These are phyloP conservation scores for Pulveroboletus sp. DNA, from an alignment of 768 basidiomycete genomes.

Conservation along the genomic window DNA sequence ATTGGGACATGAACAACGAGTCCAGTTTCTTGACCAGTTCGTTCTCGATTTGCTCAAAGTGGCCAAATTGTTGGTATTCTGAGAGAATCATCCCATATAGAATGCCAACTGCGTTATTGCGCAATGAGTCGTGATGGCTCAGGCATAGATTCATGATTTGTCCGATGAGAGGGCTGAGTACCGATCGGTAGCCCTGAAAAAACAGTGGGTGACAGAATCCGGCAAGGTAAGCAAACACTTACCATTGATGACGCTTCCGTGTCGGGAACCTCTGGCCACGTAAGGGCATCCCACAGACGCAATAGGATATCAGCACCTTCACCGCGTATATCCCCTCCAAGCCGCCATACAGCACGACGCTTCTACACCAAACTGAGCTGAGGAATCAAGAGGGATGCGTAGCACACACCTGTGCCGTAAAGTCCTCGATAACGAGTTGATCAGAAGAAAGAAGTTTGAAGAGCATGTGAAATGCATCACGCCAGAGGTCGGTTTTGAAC, in stretches of 20 bases:
- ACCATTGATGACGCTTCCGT: slow-evolving; percentile 60
- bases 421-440: slow-evolving; percentile 91
- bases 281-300: slow-evolving; percentile 83
- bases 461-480: slow-evolving; percentile 75
- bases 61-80: slow-evolving; percentile 79
- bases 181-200: slow-evolving; percentile 78
- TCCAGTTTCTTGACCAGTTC: slow-evolving; percentile 91
- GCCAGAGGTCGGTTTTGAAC: slow-evolving; percentile 82
- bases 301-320: slow-evolving; percentile 82
- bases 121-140: slow-evolving; percentile 90
- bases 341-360: slow-evolving; percentile 92
- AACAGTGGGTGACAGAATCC: neutral
- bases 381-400: neutral
- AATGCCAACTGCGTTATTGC: slow-evolving; percentile 88
- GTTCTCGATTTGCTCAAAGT: slow-evolving; percentile 88
- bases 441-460: slow-evolving; percentile 86
- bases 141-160: slow-evolving; percentile 90
- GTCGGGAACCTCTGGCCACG: slow-evolving; percentile 65
- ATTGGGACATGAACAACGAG: slow-evolving; percentile 89
- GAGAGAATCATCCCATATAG: slow-evolving; percentile 95
- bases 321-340: slow-evolving; percentile 94
- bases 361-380: slow-evolving; percentile 48
- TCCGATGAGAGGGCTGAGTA: slow-evolving; percentile 81
- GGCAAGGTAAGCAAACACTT: slow-evolving; percentile 26
- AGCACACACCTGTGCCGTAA: slow-evolving; percentile 76